phyloP scores from a whole-genome alignment of 225 moss, liverwort and hornwort species.

The Polytrichum commune region DNA sequence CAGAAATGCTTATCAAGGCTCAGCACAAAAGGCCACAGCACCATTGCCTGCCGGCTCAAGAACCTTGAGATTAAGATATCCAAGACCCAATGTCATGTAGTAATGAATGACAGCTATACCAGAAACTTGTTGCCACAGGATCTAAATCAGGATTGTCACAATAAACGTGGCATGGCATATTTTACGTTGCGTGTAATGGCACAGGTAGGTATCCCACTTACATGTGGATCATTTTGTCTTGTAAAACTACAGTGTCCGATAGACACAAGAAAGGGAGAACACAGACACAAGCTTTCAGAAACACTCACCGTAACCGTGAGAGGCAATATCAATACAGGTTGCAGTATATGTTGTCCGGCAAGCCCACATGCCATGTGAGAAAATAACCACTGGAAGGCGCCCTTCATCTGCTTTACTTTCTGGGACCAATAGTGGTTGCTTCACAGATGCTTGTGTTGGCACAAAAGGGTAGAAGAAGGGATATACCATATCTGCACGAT shows the following conservation, averaged over 20 bases:
- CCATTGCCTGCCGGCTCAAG: too few species aligned
- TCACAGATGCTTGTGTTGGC: constrained; percentile 67
- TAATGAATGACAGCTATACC: neutral
- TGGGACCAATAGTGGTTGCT: constrained; percentile 61
- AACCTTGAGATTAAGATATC: too few species aligned
- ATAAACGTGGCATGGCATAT: too few species aligned
- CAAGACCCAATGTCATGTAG: too few species aligned
- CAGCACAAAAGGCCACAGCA: too few species aligned
- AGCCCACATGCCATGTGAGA: constrained; percentile 94
- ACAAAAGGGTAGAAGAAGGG: constrained; percentile 52
- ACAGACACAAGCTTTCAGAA: neutral
- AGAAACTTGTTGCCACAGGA: neutral
- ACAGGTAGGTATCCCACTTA: too few species aligned
- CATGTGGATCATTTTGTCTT: too few species aligned
- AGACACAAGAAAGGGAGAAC: too few species aligned
- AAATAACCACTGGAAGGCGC: constrained; percentile 81
- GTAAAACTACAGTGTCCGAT: too few species aligned
- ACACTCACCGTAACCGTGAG: constrained; percentile 77
- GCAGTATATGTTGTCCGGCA: constrained; percentile 85
- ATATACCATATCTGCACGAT: constrained; percentile 40
- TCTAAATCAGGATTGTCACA: too few species aligned
- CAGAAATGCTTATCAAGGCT: too few species aligned
- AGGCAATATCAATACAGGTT: constrained; percentile 86
- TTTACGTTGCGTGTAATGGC: too few species aligned
- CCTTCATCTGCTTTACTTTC: constrained; percentile 52